Conservation (phyloP, 768 basidiomycete genomes). For the Pulveroboletus sp. region DNA sequence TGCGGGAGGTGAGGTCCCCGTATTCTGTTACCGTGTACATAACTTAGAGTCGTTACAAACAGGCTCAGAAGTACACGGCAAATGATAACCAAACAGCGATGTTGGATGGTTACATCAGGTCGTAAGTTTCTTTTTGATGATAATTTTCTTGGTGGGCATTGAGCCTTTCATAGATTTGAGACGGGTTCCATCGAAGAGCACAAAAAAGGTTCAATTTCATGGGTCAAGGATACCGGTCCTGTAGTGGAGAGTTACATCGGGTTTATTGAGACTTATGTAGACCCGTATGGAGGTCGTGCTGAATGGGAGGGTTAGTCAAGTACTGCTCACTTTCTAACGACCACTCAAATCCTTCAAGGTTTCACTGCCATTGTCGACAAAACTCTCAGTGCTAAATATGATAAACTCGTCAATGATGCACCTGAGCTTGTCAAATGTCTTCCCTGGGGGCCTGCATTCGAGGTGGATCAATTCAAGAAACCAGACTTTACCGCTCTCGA, state of each 20-base stretch:
- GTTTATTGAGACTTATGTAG: constrained; percentile 83
- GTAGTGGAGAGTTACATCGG: constrained; percentile 88
- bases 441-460: constrained; percentile 72
- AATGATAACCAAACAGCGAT: constrained; percentile 70
- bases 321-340: not conserved
- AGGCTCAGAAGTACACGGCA: constrained; percentile 72
- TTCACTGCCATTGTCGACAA: constrained; percentile 90
- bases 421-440: constrained; percentile 74
- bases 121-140: constrained; percentile 39
- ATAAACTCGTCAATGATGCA: constrained; percentile 68
- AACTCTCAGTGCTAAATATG: constrained; percentile 75
- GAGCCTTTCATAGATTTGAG: constrained; percentile 43
- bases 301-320: constrained; percentile 76
- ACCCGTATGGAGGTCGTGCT: constrained; percentile 86
- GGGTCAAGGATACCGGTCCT: constrained; percentile 86
- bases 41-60: not conserved
- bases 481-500: constrained; percentile 88
- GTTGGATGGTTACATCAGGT: constrained; percentile 75
- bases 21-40: not conserved
- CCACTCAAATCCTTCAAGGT: constrained; percentile 38
- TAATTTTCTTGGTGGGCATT: not conserved
- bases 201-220: constrained; percentile 68
- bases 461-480: constrained; percentile 72
- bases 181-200: constrained; percentile 78
- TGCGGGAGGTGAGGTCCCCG: constrained; percentile 46